Conservation (phyloP, 1,139 yeast species). For the Suhomyces atakaporum region DNA sequence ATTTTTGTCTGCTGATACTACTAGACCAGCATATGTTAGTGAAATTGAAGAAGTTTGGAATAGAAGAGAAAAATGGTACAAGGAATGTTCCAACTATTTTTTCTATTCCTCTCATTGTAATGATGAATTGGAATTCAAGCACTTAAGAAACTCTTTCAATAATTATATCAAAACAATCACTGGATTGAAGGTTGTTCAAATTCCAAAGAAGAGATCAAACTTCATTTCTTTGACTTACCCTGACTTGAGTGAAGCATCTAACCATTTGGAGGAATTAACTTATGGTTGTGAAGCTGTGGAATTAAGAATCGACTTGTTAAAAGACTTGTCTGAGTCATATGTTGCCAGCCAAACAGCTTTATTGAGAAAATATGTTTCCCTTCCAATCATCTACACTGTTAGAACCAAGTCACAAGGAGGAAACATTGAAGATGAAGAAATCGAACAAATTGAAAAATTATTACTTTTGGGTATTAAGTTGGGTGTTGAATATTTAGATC, state of each 20-base stretch:
- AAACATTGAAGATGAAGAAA: slow-evolving; percentile 53
- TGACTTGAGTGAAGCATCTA: slow-evolving; percentile 49
- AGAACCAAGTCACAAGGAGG: slow-evolving; percentile 86
- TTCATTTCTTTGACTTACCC: slow-evolving; percentile 72
- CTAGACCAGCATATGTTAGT: slow-evolving; percentile 83
- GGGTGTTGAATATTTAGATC: slow-evolving; percentile 58
- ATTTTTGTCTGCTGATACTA: slow-evolving; percentile 72
- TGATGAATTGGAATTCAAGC: slow-evolving; percentile 53
- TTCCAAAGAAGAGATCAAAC: slow-evolving; percentile 62
- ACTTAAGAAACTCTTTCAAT: slow-evolving; percentile 60
- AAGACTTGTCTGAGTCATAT: slow-evolving; percentile 49
- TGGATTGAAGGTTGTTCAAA: slow-evolving; percentile 46
- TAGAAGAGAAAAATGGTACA: slow-evolving; percentile 78
- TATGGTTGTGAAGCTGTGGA: slow-evolving; percentile 83
- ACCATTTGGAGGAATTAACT: slow-evolving; percentile 53
- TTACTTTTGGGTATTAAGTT: slow-evolving; percentile 66
- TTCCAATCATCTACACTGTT: slow-evolving; percentile 82
- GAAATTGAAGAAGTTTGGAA: slow-evolving; percentile 84
- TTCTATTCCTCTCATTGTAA: slow-evolving; percentile 78
- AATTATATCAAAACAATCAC: slow-evolving; percentile 62
- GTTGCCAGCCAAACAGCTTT: slow-evolving; percentile 76
- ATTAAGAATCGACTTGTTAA: slow-evolving; percentile 73
- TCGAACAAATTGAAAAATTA: slow-evolving; percentile 50
- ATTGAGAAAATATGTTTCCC: slow-evolving; percentile 58
- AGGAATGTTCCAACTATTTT: slow-evolving; percentile 74